These are phyloP conservation scores for Trichosanthes cucumerina DNA, from an alignment of 306 rosid genomes.

Conservation along the genomic window DNA sequence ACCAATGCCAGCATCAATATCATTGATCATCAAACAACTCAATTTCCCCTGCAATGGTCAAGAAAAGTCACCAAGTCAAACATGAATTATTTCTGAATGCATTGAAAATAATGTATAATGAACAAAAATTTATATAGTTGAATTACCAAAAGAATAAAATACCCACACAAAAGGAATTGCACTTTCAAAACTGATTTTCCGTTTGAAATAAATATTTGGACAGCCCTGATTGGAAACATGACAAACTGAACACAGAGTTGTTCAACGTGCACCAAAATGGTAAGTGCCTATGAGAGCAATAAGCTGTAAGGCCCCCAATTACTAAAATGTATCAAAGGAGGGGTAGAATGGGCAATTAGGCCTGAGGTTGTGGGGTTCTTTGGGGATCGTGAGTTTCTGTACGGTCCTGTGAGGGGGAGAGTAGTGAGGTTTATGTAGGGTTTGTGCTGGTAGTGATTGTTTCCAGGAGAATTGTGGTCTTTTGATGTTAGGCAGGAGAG, in stretches of 20 bases:
- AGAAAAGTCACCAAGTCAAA: constrained; percentile 5
- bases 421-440: too few relatives aligned
- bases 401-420: too few relatives aligned
- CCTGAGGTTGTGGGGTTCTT: too few relatives aligned
- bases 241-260: not conserved
- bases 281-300: not conserved
- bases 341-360: too few relatives aligned
- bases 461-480: too few relatives aligned
- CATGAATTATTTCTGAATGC: not conserved
- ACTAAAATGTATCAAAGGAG: too few relatives aligned
- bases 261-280: not conserved
- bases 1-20: constrained; percentile 95
- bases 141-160: not conserved
- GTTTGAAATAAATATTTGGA: not conserved
- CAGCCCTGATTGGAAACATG: constrained; percentile 2
- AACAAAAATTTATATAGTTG: not conserved
- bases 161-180: not conserved
- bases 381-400: too few relatives aligned
- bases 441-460: too few relatives aligned
- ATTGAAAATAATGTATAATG: not conserved
- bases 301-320: too few relatives aligned
- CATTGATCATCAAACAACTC: constrained; percentile 98
- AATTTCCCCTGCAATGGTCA: constrained; percentile 58
- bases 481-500: too few relatives aligned
- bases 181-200: not conserved